Base-by-base conservation (phyloP, 2,329 filamentous ascomycete species). In the Calonectria fujianensis region DNA sequence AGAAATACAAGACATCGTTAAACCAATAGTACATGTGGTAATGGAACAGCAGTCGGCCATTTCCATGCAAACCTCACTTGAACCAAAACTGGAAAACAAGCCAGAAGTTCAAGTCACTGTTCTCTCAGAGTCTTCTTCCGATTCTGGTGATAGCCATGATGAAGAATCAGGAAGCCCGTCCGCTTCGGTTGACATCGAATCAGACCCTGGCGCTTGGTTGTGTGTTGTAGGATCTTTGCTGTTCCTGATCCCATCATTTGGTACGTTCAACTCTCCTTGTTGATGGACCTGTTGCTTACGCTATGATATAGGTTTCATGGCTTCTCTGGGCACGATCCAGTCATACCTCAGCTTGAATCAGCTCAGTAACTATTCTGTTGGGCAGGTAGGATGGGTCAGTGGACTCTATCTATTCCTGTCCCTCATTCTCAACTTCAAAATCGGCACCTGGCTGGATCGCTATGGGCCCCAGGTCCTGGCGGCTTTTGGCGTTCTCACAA, bases 371-470 rank as follows among this genome's bases (percentile, higher is more conserved):
- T 87, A 88, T 63, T 84, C 83, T 4, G 79, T 85, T 1, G 78
- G 85, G 5, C 84, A 89, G 51, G 82, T 89, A 0, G 87, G 87
- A 13, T 89, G 87, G 88, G 88, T 89, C 39, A 84, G 85, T 0
- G 86, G 87, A 0, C 75, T 88, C 0, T 85, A 88, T 27, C 83
- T 85, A 1, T 88, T 87, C 32, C 77, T 89, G 2, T 82, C 85
- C 0, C 79, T 89, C 0, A 84, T 87, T n/a, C 81, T 87, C 1
- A 87, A 85, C 9, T 86, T 89, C 7, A 85, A 88, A 76, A 84
- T 87, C 4, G 87, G 88, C 0, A 87, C 88, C 0, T 71, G 89
- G 1, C 87, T 89, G 65, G 88, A 89, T 72, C 83, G 82, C 0
- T 87, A 88, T 51, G 88, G 87, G 0, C 86, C 88, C 0, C 82